Base-by-base conservation (phyloP, 331 rosid species). In the Pyrus hybrid region DNA sequence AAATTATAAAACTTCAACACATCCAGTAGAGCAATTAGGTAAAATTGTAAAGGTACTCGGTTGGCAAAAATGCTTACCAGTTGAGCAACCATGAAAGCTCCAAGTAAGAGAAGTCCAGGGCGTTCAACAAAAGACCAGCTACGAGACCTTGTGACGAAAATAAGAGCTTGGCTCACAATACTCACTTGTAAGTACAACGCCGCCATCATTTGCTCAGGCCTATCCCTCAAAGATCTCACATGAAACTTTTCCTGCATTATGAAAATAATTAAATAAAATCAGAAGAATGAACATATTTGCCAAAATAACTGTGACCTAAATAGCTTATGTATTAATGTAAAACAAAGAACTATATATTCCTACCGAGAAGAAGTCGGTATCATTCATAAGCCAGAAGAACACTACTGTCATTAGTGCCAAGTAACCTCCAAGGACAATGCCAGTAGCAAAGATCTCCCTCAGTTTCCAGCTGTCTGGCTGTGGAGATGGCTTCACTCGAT, bases 121-220 rank as follows among this genome's bases (percentile, higher is more conserved):
- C 97, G 96, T 81, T 94, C 99, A 45, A 85, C 47, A 71, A 30
- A 92, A 66, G 99, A 94, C 96, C 96, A 94, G 90, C 99, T 85
- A 66, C 99, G 97, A 29, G 99, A 94, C 84, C 99, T 90, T 1
- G 99, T 94, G 26, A 94, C 99, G 32, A 94, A 94, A 77, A 94
- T 94, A 20, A 94, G 85, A 9, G 99, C 99, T 85, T 94, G 99
- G 65, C 99, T 94, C 37, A 94, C 84, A 78, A 94, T 94, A 86
- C 99, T 94, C 76, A 94, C 99, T 94, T 94, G 99, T 28, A 94
- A 90, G 88, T 94, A 94, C 14, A 94, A 75, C 1, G 99, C 99
- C 28, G 99, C 99, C 99, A 94, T 94, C 96, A 90, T 90, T 83
- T 94, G 91, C 2, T 23, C 12, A 1, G 60, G 57, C 45, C 18